These are phyloP conservation scores for Malassezia furfur DNA, from an alignment of 1,284 basidiomycete species.

Conservation along the genomic window DNA sequence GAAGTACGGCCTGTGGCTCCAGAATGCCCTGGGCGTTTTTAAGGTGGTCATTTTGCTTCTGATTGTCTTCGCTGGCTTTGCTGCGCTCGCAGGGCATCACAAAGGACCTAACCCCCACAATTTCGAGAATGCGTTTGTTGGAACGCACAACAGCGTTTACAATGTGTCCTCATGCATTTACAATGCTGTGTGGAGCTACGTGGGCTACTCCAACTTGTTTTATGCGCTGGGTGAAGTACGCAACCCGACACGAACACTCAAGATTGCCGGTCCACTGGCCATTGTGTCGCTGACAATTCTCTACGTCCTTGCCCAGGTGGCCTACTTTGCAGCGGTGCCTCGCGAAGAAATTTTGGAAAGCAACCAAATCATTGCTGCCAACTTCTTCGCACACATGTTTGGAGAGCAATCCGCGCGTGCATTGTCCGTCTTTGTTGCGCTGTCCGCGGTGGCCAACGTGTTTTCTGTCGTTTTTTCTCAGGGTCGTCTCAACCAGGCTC, in stretches of 20 bases:
- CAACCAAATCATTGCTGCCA: conserved; percentile 54
- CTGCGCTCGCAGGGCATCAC: conserved; percentile 54
- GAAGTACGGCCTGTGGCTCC: conserved; percentile 58
- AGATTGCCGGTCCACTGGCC: conserved; percentile 56
- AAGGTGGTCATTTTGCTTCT: conserved; percentile 58
- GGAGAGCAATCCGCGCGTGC: conserved; percentile 53
- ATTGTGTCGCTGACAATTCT: conserved; percentile 52
- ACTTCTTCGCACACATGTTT: conserved; percentile 57
- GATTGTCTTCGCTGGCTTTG: conserved; percentile 56
- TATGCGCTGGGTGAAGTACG: conserved; percentile 57
- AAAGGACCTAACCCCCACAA: conserved; percentile 52
- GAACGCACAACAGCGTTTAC: conserved; percentile 50
- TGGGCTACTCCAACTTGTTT: conserved; percentile 56
- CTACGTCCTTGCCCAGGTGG: conserved; percentile 54
- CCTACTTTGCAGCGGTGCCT: conserved; percentile 51
- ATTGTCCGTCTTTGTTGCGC: conserved; percentile 54
- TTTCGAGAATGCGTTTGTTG: conserved; percentile 54
- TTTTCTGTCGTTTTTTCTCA: conserved; percentile 52
- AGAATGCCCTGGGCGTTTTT: conserved; percentile 60
- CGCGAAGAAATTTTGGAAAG: conserved; percentile 52
- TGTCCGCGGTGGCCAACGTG: conserved; percentile 51
- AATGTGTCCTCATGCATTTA: conserved; percentile 33
- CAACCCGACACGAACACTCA: conserved; percentile 52
- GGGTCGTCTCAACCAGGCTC: conserved; percentile 54
- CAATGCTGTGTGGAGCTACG: conserved; percentile 54